Percentiles rank a stretch among this genome's conserved stretches.
These are phyloP conservation scores for Irpex sp. DNA, from an alignment of 1,284 basidiomycete genomes.

Conservation along the genomic window DNA sequence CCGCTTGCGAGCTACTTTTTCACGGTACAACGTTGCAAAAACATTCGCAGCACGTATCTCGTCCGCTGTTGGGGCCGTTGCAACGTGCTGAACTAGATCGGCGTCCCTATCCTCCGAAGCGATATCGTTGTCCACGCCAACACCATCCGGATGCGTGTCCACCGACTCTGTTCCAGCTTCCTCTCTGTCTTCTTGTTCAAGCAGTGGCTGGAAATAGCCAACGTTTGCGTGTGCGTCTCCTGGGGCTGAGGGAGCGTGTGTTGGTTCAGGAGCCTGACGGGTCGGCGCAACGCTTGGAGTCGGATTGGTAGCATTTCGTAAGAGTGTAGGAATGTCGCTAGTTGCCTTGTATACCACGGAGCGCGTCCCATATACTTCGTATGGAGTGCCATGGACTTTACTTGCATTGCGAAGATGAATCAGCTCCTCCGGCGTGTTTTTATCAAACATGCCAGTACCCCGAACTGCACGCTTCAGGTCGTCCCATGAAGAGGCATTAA, in stretches of 20 bases:
- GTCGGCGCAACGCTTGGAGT: neutral
- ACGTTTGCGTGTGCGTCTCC: too few species aligned
- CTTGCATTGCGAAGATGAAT: slow-evolving; percentile 28
- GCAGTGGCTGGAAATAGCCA: too few species aligned
- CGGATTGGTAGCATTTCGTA: neutral
- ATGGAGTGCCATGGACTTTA: slow-evolving; percentile 10
- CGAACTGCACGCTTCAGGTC: slow-evolving; percentile 28
- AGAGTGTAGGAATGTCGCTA: neutral
- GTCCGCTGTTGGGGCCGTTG: neutral
- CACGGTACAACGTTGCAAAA: neutral
- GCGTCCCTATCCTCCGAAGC: neutral
- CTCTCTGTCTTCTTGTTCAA: too few species aligned
- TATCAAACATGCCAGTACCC: slow-evolving; percentile 17
- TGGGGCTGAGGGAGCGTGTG: too few species aligned
- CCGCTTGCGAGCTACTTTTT: neutral
- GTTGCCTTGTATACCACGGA: slow-evolving; percentile 26
- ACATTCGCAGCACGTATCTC: neutral
- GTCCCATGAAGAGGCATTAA: slow-evolving; percentile 31
- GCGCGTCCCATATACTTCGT: slow-evolving; percentile 24
- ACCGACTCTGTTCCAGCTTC: too few species aligned
- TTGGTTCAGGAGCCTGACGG: neutral
- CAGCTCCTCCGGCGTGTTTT: slow-evolving; percentile 35
- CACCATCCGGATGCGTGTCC: neutral
- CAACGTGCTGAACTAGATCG: neutral
- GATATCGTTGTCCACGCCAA: neutral